Evolutionary conservation across 2,329 filamentous ascomycete genomes (phyloP).

Genomic region (Phialophora verrucosa): DNA sequence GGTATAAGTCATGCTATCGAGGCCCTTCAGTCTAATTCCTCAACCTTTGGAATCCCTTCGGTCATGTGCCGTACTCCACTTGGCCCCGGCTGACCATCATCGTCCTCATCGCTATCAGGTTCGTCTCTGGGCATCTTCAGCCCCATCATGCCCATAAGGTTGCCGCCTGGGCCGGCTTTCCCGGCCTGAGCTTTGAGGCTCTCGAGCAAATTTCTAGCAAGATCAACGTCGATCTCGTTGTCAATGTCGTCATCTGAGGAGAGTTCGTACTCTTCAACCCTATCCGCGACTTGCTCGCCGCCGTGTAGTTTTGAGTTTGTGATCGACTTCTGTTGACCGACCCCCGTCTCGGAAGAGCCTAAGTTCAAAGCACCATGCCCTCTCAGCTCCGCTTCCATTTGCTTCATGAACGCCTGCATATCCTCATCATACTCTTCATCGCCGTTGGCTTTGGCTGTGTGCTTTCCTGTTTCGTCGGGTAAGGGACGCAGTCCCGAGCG

Average conservation of each 20-base stretch:
- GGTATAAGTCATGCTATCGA: neutral
- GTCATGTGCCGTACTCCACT: conserved; percentile 18
- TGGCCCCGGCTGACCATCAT: conserved; percentile 25
- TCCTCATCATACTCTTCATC: conserved; percentile 58
- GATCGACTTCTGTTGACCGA: conserved; percentile 40
- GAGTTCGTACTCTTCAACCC: conserved; percentile 36
- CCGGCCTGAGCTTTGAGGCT: conserved; percentile 91
- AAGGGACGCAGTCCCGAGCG: conserved; percentile 24
- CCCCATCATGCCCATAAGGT: conserved; percentile 82
- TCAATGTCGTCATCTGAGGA: conserved; percentile 52
- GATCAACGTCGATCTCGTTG: conserved; percentile 80
- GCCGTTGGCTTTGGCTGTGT: conserved; percentile 46
- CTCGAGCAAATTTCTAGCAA: conserved; percentile 88
- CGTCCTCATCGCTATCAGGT: conserved; percentile 17
- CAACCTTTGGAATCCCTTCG: conserved; percentile 1
- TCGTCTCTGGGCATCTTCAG: conserved; percentile 29
- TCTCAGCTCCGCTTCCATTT: conserved; percentile 56
- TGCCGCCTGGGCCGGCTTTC: conserved; percentile 82
- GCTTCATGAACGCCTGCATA: conserved; percentile 51
- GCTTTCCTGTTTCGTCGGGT: conserved; percentile 19
- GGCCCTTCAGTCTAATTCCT: conserved; percentile 8
- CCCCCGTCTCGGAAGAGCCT: conserved; percentile 39
- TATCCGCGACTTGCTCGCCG: conserved; percentile 19
- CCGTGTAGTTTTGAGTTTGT: conserved; percentile 9
- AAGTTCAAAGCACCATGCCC: conserved; percentile 53